These are phyloP conservation scores for Globisporangium barbulae DNA, from an alignment of 352 stramenopile species.

Conservation along the genomic window DNA sequence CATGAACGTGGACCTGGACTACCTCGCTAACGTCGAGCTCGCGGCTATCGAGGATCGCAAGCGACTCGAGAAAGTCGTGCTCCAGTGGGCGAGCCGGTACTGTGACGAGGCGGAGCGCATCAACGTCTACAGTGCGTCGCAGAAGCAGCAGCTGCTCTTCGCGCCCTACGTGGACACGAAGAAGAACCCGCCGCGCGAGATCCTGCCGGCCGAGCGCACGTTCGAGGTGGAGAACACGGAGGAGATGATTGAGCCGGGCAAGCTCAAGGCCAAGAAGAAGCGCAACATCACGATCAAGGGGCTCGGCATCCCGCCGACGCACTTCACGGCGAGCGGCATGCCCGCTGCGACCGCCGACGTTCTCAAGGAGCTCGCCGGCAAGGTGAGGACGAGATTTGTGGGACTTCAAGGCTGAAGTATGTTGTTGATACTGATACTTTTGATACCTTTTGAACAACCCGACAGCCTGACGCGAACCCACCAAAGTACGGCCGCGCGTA, in stretches of 20 bases:
- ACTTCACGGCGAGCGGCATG: slow-evolving; percentile 91
- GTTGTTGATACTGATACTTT: slow-evolving; percentile 10
- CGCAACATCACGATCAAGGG: slow-evolving; percentile 80
- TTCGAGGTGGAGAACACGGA: slow-evolving; percentile 87
- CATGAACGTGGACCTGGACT: slow-evolving; percentile 88
- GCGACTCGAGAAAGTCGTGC: slow-evolving; percentile 79
- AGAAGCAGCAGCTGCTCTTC: slow-evolving; percentile 98
- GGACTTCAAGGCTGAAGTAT: background rate
- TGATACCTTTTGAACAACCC: slow-evolving; percentile 7
- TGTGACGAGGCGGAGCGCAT: slow-evolving; percentile 93
- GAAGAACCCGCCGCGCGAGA: slow-evolving; percentile 58
- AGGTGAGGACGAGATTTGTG: slow-evolving; percentile 36
- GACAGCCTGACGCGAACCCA: slow-evolving; percentile 71
- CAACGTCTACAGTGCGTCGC: slow-evolving; percentile 92
- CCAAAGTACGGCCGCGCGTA: slow-evolving; percentile 83
- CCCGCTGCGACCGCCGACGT: slow-evolving; percentile 94
- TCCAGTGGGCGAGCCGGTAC: slow-evolving; percentile 91
- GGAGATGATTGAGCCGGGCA: slow-evolving; percentile 65
- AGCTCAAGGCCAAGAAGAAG: slow-evolving; percentile 74
- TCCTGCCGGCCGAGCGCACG: slow-evolving; percentile 56
- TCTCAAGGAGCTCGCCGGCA: slow-evolving; percentile 91
- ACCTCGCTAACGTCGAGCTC: slow-evolving; percentile 91
- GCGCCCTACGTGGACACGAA: slow-evolving; percentile 80
- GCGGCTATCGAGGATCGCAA: slow-evolving; percentile 89
- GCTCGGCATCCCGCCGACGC: slow-evolving; percentile 90